Evolutionary conservation across 1,284 basidiomycete genomes (phyloP).

Genomic region (Boletus sp.): DNA sequence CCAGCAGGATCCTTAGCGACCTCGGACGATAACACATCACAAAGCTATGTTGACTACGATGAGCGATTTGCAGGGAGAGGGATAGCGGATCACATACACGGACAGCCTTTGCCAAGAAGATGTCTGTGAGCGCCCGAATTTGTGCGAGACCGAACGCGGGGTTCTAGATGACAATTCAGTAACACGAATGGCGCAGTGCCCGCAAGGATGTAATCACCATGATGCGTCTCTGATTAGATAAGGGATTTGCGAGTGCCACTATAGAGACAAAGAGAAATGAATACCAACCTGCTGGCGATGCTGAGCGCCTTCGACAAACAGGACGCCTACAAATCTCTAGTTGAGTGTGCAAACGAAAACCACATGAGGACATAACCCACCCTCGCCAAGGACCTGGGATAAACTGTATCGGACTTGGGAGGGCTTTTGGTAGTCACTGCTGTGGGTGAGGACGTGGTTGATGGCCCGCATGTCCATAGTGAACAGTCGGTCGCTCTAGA

Average conservation of each 20-base stretch:
- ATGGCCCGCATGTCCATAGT: slow-evolving; percentile 37
- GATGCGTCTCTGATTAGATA: slow-evolving; percentile 21
- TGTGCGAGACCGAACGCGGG: slow-evolving; percentile 58
- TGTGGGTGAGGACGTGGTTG: slow-evolving; percentile 39
- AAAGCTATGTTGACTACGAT: slow-evolving; percentile 34
- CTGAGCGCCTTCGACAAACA: slow-evolving; percentile 25
- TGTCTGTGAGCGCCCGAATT: slow-evolving; percentile 49
- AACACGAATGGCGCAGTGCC: not conserved
- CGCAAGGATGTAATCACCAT: slow-evolving; percentile 16
- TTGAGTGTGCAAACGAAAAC: not conserved
- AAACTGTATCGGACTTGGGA: slow-evolving; percentile 21
- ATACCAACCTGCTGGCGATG: slow-evolving; percentile 28
- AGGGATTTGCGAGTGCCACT: not conserved
- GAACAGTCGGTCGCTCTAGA: slow-evolving; percentile 22
- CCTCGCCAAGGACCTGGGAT: slow-evolving; percentile 29
- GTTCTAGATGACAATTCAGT: slow-evolving; percentile 37
- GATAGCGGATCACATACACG: slow-evolving; percentile 34
- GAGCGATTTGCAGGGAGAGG: not conserved
- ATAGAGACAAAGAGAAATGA: not conserved
- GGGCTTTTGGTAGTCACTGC: slow-evolving; percentile 36
- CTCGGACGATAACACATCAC: slow-evolving; percentile 42
- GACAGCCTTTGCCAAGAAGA: slow-evolving; percentile 52
- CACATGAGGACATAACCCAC: slow-evolving; percentile 7
- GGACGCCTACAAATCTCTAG: slow-evolving; percentile 9
- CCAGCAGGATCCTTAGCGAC: slow-evolving; percentile 25